Evolutionary conservation across 371 early-diverging fungal species (phyloP).

Genomic region (Globomyces sp.): DNA sequence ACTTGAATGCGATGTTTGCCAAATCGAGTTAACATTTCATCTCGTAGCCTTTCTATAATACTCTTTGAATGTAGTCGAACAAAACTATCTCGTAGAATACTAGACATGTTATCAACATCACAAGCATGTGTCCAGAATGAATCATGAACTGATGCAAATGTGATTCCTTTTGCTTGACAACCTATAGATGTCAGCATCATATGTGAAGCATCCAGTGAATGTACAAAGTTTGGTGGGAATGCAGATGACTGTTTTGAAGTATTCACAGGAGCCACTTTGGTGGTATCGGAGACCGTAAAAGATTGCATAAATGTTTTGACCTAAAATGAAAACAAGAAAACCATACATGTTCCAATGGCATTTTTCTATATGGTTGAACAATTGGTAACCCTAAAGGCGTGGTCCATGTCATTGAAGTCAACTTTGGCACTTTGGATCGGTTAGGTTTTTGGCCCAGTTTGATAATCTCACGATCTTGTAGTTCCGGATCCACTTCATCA

Average conservation of each 20-base stretch:
- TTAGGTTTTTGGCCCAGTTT: too few relatives aligned
- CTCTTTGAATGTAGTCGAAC: constrained; percentile 80
- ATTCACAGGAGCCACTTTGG: constrained; percentile 78
- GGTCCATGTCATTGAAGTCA: constrained; percentile 89
- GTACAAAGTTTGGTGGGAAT: constrained; percentile 98
- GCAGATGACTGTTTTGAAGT: constrained; percentile 90
- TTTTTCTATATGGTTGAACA: constrained; percentile 93
- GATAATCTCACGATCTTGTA: background rate
- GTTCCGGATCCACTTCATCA: background rate
- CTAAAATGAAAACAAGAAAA: constrained; percentile 9
- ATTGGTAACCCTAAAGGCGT: constrained; percentile 93
- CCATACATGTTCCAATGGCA: constrained; percentile 53
- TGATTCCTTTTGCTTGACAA: constrained; percentile 73
- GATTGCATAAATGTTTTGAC: constrained; percentile 74
- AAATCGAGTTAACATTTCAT: constrained; percentile 86
- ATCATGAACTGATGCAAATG: constrained; percentile 96
- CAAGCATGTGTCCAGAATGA: constrained; percentile 98
- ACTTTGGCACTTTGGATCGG: constrained; percentile 8
- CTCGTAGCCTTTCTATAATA: constrained; percentile 78
- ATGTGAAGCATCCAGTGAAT: constrained; percentile 96
- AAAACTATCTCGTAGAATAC: constrained; percentile 86
- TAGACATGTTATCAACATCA: constrained; percentile 85
- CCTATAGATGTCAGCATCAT: constrained; percentile 94
- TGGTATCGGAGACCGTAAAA: constrained; percentile 70
- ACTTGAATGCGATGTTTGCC: constrained; percentile 67